These are phyloP conservation scores for Musa acuminata DNA, from an alignment of 176 grass and related monocot genomes.

Conservation along the genomic window DNA sequence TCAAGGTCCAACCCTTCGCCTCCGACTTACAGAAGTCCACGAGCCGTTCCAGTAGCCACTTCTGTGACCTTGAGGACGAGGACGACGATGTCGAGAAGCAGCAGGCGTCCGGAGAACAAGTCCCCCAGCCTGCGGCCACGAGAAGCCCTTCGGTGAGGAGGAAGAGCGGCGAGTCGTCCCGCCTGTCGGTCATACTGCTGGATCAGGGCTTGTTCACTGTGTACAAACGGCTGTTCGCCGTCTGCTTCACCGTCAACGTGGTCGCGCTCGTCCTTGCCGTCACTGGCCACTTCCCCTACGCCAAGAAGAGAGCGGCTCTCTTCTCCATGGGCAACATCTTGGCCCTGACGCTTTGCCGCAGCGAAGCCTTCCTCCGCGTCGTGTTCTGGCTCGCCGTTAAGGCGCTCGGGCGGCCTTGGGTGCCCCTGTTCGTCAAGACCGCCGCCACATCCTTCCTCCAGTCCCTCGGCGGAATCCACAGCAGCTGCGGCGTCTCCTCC, in stretches of 20 bases:
- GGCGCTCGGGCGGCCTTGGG: slow-evolving; percentile 32
- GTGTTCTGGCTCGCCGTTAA: slow-evolving; percentile 56
- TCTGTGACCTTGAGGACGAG: slow-evolving; percentile 43
- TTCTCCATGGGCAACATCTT: slow-evolving; percentile 63
- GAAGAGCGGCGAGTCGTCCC: slow-evolving; percentile 14
- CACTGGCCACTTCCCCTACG: slow-evolving; percentile 36
- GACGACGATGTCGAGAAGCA: slow-evolving; percentile 9
- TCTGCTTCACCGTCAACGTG: slow-evolving; percentile 32
- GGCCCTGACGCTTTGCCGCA: slow-evolving; percentile 64
- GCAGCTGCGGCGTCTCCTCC: slow-evolving; percentile 55
- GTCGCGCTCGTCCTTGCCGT: slow-evolving; percentile 27
- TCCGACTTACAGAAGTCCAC: background rate
- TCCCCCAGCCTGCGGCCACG: background rate
- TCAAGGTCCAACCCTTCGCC: slow-evolving; percentile 15
- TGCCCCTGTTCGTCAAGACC: slow-evolving; percentile 43
- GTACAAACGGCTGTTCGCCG: slow-evolving; percentile 56
- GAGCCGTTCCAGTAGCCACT: slow-evolving; percentile 53
- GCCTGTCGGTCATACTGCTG: slow-evolving; percentile 44
- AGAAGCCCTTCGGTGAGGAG: slow-evolving; percentile 7
- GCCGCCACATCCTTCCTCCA: slow-evolving; percentile 42
- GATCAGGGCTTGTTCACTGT: slow-evolving; percentile 73
- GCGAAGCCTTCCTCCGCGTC: slow-evolving; percentile 41
- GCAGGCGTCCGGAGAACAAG: background rate
- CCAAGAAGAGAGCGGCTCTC: slow-evolving; percentile 30
- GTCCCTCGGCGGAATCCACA: slow-evolving; percentile 60